Evolutionary conservation across 2,329 filamentous ascomycete species (phyloP), one percentile per base, ranked within the genome.

Genomic region (Scedosporium aurantiacum): DNA sequence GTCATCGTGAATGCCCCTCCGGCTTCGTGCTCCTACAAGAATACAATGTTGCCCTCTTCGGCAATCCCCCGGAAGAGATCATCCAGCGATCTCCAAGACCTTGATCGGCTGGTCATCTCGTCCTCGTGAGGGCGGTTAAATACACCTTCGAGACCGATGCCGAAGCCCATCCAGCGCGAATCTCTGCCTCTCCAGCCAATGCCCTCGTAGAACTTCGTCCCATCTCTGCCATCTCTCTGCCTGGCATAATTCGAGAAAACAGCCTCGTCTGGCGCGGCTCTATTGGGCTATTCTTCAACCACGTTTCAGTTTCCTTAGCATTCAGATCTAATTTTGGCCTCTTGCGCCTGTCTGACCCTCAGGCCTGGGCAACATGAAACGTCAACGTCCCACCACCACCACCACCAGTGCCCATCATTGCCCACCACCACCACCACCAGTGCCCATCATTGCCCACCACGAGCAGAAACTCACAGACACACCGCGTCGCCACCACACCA

Each of bases 231-330:
- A n/a, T n/a, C n/a, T n/a, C n/a, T n/a, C n/a, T 14, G 18, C 14
- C 50, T 54, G 50, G 50, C 50, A 54, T 54, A 54, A 54, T 54
- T 54, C 50, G 50, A 54, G 23, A 27, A 54, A 54, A 54, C 14
- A 23, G 23, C 18, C 50, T 14, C 23, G 50, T 54, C 50, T 54
- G 50, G 50, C 23, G 50, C 50, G 50, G 50, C 50, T 54, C 50
- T 54, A 52, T 54, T 54, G 50, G 23, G n/a, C 18, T 27, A 54
- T 54, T 23, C 23, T 14, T 5, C 50, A 10, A 23, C 23, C 23
- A 54, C 12, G 50, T 54, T 54, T 54, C 50, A 54, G 50, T 27
- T 25, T 54, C 2, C 23, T 28, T 27, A 18, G 23, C 12, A 27
- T 54, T 21, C 18, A 18, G 43, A 21, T 47, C 43, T 47, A n/a